Evolutionary conservation across 352 stramenopile species (phyloP).

Genomic region (Saprolegnia parasitica): DNA sequence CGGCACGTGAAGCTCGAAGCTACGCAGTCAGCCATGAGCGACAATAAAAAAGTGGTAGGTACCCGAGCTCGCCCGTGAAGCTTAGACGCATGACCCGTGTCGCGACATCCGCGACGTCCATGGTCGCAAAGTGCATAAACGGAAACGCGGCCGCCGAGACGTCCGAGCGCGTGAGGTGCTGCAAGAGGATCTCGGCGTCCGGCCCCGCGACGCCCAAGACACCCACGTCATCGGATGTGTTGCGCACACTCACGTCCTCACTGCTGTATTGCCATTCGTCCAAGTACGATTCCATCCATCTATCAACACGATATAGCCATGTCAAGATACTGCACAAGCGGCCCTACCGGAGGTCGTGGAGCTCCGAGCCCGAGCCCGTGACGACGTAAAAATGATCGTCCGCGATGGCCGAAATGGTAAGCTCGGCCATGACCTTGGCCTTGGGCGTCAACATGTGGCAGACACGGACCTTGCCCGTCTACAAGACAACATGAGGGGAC

Average conservation of each 20-base stretch:
- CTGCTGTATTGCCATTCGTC: constrained; percentile 1
- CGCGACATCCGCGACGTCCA: constrained; percentile 9
- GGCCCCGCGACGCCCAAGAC: constrained; percentile 22
- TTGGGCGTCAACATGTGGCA: constrained; percentile 24
- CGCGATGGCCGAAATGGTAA: constrained; percentile 17
- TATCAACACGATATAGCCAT: not conserved
- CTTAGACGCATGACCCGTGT: constrained; percentile 23
- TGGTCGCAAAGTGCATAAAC: constrained; percentile 16
- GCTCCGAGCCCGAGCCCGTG: constrained; percentile 23
- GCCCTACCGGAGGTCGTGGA: constrained; percentile 22
- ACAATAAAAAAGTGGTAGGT: constrained; percentile 3
- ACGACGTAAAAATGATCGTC: constrained; percentile 26
- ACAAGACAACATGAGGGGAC: not conserved
- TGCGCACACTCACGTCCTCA: not conserved
- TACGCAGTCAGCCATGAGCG: constrained; percentile 1
- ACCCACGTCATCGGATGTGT: constrained; percentile 22
- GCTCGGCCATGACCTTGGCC: constrained; percentile 25
- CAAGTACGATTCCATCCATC: constrained; percentile 24
- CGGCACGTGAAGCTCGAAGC: constrained; percentile 24
- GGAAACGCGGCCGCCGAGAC: not conserved
- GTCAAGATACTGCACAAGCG: not conserved
- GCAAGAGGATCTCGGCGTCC: constrained; percentile 2
- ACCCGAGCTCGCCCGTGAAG: constrained; percentile 27
- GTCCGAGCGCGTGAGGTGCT: not conserved
- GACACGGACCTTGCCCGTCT: constrained; percentile 21